Conservation (phyloP, 305 asterid species). For the Solanum hybrid region DNA sequence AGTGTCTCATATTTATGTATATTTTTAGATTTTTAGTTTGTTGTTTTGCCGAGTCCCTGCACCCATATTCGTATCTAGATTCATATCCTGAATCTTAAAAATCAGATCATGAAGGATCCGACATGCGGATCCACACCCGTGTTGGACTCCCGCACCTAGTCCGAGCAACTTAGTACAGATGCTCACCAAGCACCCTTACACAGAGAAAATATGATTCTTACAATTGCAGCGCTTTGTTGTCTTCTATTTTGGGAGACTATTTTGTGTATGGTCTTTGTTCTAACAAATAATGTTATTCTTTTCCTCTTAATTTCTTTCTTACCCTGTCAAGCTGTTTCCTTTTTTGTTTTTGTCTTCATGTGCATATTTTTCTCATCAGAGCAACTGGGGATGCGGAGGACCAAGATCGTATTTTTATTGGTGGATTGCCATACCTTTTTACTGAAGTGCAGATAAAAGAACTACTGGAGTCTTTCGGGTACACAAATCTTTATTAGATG, state of each 20-base stretch:
- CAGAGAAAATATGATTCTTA: background rate
- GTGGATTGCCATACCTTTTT: conserved; percentile 62
- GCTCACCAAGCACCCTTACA: background rate
- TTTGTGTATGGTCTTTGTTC: background rate
- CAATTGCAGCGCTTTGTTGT: background rate
- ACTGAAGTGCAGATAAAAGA: conserved; percentile 60
- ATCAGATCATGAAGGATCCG: background rate
- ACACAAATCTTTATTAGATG: background rate
- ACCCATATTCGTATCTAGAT: background rate
- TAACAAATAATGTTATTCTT: background rate
- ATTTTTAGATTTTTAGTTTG: background rate
- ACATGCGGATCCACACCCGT: background rate
- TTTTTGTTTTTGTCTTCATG: background rate
- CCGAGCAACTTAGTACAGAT: background rate
- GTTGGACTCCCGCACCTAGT: background rate
- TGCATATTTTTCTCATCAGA: conserved; percentile 1
- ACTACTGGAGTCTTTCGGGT: conserved; percentile 65
- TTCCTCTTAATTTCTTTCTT: background rate
- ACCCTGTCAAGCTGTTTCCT: background rate
- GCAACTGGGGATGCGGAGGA: conserved; percentile 43
- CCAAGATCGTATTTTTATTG: conserved; percentile 59
- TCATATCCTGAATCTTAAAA: background rate
- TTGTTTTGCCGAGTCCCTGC: background rate
- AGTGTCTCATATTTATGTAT: background rate
- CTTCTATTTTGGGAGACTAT: background rate